These are phyloP conservation scores for Pterocarpus macrocarpus DNA, from an alignment of 306 rosid species.

Conservation along the genomic window DNA sequence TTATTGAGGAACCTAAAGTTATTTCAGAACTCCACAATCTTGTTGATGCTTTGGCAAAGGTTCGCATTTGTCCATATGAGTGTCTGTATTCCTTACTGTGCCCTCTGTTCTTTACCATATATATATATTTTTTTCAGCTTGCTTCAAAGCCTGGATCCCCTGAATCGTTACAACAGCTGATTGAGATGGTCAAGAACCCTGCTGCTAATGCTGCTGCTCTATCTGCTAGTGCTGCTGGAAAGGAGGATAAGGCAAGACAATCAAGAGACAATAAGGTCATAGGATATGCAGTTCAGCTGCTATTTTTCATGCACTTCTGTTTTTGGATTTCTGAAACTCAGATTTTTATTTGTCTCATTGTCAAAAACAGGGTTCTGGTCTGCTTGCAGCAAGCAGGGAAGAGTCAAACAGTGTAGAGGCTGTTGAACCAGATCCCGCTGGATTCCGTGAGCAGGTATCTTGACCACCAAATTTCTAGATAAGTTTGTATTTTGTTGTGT, in stretches of 20 bases:
- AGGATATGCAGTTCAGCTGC: constrained; percentile 37
- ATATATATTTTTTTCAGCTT: constrained; percentile 62
- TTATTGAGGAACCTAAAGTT: constrained; percentile 78
- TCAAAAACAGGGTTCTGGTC: constrained; percentile 68
- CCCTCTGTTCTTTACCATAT: constrained; percentile 37
- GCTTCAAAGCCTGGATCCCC: constrained; percentile 93
- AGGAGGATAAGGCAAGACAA: constrained; percentile 87
- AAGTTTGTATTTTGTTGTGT: constrained; percentile 22
- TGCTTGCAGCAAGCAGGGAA: constrained; percentile 62
- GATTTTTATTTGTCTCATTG: not conserved
- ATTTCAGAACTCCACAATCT: constrained; percentile 98
- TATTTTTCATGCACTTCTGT: not conserved
- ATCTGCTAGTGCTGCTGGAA: constrained; percentile 70
- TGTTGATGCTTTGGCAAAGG: constrained; percentile 93
- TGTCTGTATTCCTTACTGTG: constrained; percentile 2
- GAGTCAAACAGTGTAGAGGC: constrained; percentile 67
- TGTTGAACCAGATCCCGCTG: constrained; percentile 86
- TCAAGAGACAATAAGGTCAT: constrained; percentile 83
- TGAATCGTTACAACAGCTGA: constrained; percentile 84
- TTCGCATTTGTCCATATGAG: constrained; percentile 47
- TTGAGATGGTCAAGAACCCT: constrained; percentile 90
- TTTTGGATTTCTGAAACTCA: not conserved
- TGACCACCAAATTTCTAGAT: constrained; percentile 26
- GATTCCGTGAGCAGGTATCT: constrained; percentile 90
- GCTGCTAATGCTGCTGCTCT: constrained; percentile 54